phyloP scores from a whole-genome alignment of 352 stramenopile species.

The Thalassiosira exigua region DNA sequence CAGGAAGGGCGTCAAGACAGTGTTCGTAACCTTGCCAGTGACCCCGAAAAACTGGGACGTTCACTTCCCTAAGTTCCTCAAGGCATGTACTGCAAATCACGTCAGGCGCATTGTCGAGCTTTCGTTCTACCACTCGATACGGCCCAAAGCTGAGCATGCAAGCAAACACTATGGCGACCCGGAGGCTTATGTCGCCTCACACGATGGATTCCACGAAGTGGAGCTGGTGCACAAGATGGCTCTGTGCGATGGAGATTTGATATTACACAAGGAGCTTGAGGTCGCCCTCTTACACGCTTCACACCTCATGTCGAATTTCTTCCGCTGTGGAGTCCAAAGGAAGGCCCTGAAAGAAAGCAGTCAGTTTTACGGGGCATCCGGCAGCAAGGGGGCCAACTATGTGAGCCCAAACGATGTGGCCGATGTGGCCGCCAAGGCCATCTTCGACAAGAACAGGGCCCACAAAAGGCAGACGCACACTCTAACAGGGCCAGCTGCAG shows the following conservation, averaged over 20 bases:
- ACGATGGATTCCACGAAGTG: conserved; percentile 49
- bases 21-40: conserved; percentile 62
- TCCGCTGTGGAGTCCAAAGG: conserved; percentile 30
- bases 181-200: conserved; percentile 10
- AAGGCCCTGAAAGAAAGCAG: conserved; percentile 46
- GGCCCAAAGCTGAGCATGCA: conserved; percentile 25
- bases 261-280: conserved; percentile 30
- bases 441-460: conserved; percentile 52
- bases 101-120: conserved; percentile 70
- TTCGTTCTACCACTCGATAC: conserved; percentile 57
- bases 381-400: conserved; percentile 71
- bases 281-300: conserved; percentile 53
- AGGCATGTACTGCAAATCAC: conserved; percentile 52
- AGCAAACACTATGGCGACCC: conserved; percentile 20
- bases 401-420: conserved; percentile 73
- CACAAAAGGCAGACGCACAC: conserved; percentile 57
- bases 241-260: conserved; percentile 65
- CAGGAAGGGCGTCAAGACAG: conserved; percentile 59
- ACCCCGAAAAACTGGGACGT: conserved; percentile 36
- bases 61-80: conserved; percentile 57
- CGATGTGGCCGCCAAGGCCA: conserved; percentile 46
- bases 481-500: conserved; percentile 47
- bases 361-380: conserved; percentile 62
- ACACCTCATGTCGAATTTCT: conserved; percentile 67
- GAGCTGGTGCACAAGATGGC: conserved; percentile 59